Base-by-base conservation (phyloP, 495 filamentous ascomycete genomes). In the Aspergillus mulundensis region DNA sequence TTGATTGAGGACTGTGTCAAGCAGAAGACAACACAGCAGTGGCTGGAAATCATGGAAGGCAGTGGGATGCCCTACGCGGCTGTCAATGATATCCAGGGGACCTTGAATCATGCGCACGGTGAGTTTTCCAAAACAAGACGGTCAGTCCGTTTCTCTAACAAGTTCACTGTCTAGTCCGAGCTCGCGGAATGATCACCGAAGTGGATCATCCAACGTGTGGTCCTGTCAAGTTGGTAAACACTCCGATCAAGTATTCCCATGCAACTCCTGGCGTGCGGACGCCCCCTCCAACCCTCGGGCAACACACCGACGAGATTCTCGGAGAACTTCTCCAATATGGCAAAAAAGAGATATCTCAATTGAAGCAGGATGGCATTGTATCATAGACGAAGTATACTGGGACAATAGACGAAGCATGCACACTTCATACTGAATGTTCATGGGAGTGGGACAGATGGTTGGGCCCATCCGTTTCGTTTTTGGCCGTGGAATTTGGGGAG, bases 41-140 rank as follows among this genome's bases (percentile, higher is more conserved):
- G 94, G 95, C 72, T 97, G 14, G 80, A 88, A 0, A 75, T 95
- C 15, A 84, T 98, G 25, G 90, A 97, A 61, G 90, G 88, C 21
- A 88, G 86, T 56, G 94, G 94, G 18, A 85, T 97, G 85, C 94
- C 94, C 10, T 97, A 97, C 73, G 89, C 93, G 5, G 89, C 95
- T 0, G 86, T 98, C 50, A 97, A 97, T 64, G 93, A 97, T 64
- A 84, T 98, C 11, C 85, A 93, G 66, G 79, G 76, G 7, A 89
- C 93, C 2, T 72, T 98, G 36, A 85, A 87, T 41, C 93, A 97
- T 70, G 79, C 86, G 47, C 95, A 98, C 66, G 81, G 83, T 85
- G 66, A 65, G 73, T 62, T 36, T n/a, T 21, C 12, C 8, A 28
- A 19, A 30, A 50, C 36, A 34, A 47, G 23, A 11, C 18, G 11